Evolutionary conservation across 352 stramenopile species (phyloP).

Genomic region (Globisporangium iwayamae): DNA sequence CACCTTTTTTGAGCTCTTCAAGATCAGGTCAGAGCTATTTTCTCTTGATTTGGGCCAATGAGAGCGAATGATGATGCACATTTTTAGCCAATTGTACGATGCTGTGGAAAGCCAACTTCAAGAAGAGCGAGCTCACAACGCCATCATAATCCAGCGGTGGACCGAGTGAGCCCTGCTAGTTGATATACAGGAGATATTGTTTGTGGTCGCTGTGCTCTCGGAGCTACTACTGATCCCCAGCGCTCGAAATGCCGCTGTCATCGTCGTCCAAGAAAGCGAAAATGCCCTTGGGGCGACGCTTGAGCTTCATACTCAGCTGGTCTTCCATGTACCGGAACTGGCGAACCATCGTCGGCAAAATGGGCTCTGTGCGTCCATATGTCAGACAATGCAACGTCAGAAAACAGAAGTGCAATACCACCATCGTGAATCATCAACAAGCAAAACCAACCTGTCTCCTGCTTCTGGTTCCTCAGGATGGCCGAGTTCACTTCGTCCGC

Average conservation of each 20-base stretch:
- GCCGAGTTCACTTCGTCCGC: slow-evolving; percentile 74
- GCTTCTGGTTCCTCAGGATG: slow-evolving; percentile 67
- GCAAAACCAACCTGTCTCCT: slow-evolving; percentile 49
- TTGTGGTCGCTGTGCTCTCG: not conserved
- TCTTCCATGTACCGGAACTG: slow-evolving; percentile 80
- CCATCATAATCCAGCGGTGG: too few relatives aligned
- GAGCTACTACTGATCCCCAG: not conserved
- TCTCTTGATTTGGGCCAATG: too few relatives aligned
- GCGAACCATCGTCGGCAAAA: slow-evolving; percentile 70
- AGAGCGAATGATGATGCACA: too few relatives aligned
- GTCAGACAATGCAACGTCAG: slow-evolving; percentile 2
- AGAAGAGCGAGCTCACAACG: too few relatives aligned
- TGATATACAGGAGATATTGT: not conserved
- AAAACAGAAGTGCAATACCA: not conserved
- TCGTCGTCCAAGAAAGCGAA: slow-evolving; percentile 34
- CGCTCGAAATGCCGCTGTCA: slow-evolving; percentile 19
- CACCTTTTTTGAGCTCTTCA: too few relatives aligned
- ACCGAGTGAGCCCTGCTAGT: too few relatives aligned
- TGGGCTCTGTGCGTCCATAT: slow-evolving; percentile 45
- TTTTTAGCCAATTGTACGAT: too few relatives aligned
- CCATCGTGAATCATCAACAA: not conserved
- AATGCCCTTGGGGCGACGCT: slow-evolving; percentile 47
- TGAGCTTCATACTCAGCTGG: slow-evolving; percentile 62
- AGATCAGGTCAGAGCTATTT: too few relatives aligned
- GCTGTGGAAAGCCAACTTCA: too few relatives aligned